phyloP scores from a whole-genome alignment of 768 basidiomycete genomes.

The Melanogaster broomeanus region DNA sequence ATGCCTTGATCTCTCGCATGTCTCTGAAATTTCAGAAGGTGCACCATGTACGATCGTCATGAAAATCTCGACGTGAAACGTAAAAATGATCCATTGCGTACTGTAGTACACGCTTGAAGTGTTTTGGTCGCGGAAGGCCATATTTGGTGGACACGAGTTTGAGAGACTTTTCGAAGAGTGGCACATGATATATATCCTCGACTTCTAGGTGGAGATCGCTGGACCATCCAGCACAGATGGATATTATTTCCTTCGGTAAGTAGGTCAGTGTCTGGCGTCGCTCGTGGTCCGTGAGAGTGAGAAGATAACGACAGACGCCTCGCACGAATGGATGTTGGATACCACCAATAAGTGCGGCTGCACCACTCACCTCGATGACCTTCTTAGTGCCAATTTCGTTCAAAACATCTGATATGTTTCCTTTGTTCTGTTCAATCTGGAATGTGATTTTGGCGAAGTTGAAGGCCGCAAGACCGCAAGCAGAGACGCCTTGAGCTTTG shows the following conservation, averaged over 20 bases:
- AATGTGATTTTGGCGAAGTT: slow-evolving; percentile 61
- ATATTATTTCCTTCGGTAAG: slow-evolving; percentile 50
- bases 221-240: slow-evolving; percentile 60
- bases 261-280: neutral
- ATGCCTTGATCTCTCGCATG: slow-evolving; percentile 19
- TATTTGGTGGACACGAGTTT: slow-evolving; percentile 37
- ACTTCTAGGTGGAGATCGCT: slow-evolving; percentile 54
- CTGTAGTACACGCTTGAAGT: slow-evolving; percentile 37
- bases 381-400: slow-evolving; percentile 22
- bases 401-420: slow-evolving; percentile 15
- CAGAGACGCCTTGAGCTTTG: slow-evolving; percentile 42
- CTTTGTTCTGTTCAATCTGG: slow-evolving; percentile 16
- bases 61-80: neutral
- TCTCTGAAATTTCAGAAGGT: slow-evolving; percentile 17
- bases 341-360: no score
- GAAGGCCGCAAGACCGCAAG: slow-evolving; percentile 68
- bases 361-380: slow-evolving; percentile 26
- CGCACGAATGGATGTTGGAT: no score
- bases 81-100: slow-evolving; percentile 10
- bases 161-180: slow-evolving; percentile 48
- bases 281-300: neutral
- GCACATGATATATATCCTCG: slow-evolving; percentile 50
- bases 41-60: neutral
- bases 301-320: neutral
- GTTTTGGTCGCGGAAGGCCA: slow-evolving; percentile 36